Conservation (phyloP, 345 rosid species). For the Sonneratia alba region DNA sequence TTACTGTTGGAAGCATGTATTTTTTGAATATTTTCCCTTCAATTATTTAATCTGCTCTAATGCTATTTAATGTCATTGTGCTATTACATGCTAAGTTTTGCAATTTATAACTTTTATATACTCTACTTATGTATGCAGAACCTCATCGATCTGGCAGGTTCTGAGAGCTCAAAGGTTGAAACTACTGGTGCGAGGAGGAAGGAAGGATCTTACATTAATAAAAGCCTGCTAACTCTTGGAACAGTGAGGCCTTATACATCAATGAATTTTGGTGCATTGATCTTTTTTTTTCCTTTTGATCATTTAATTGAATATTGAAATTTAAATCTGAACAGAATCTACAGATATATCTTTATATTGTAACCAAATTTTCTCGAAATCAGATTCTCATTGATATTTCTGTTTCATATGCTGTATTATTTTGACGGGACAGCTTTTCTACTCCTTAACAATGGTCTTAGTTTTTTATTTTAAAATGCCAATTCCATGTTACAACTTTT, state of each 20-base stretch:
- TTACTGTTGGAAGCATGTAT: conserved; percentile 3
- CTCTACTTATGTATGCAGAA: conserved; percentile 68
- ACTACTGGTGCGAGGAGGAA: conserved; percentile 89
- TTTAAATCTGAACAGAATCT: neutral
- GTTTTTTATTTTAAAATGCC: neutral
- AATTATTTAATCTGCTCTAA: neutral
- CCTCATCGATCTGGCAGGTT: conserved; percentile 99
- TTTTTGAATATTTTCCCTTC: neutral
- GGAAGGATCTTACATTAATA: conserved; percentile 96
- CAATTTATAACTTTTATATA: conserved; percentile 22
- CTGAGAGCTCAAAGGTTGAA: conserved; percentile 98
- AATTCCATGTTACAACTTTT: conserved; percentile 7
- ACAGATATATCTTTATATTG: neutral
- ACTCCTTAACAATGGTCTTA: neutral
- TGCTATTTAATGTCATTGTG: neutral
- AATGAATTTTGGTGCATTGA: neutral
- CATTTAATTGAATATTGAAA: neutral
- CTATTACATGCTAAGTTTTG: neutral
- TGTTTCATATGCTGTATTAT: neutral
- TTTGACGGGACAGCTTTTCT: neutral
- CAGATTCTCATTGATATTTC: neutral
- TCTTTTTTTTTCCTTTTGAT: neutral
- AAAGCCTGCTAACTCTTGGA: conserved; percentile 96
- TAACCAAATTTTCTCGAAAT: neutral
- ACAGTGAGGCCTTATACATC: conserved; percentile 53